Base-by-base conservation (phyloP, 148 eudicot species). In the Limonium bicolor region DNA sequence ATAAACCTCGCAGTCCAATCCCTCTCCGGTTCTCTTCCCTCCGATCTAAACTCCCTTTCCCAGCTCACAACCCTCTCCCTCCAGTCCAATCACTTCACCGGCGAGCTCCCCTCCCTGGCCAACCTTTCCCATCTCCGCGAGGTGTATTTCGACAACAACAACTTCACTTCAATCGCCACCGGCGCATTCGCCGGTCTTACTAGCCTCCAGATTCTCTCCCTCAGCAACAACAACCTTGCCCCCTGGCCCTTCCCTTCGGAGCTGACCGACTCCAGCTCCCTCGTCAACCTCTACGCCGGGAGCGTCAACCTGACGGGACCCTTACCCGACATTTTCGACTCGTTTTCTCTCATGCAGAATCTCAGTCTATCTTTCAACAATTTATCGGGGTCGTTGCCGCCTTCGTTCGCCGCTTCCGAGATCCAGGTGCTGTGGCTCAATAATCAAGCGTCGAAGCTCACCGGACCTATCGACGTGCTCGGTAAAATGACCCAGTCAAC, bases 241-340 rank as follows among this genome's bases (percentile, higher is more conserved):
- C 58, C 76, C 0, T 85, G 95, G 92, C 4, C 14, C 4, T 47
- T 85, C 8, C 86, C 92, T 1, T 0, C 13, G 3, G 56, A 66
- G 35, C 31, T 85, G 2, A 20, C 36, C 0, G 63, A 77, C 0
- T 74, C 80, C 1, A 17, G 36, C 0, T 31, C 56, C 3, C 48
- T 80, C 16, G 59, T 39, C 1, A 37, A 32, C 0, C 58, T 80
- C 26, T 37, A 28, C 8, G 88, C 88, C 2, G 63, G 61, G 17
- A 63, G 15, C 10, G 57, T 66, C 0, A 63, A 62, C 20, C 25
- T 84, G 0, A 30, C 38, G 0, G 95, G 90, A 0, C 0, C 48
- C 0, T 45, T 84, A 2, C 95, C 95, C 0, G 95, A 84, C 7
- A 20, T 80, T 0, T 84, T 83, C 40, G 70, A 5, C 0, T 35